Evolutionary conservation across 768 basidiomycete genomes (phyloP).

Genomic region (Mycena belliarum): DNA sequence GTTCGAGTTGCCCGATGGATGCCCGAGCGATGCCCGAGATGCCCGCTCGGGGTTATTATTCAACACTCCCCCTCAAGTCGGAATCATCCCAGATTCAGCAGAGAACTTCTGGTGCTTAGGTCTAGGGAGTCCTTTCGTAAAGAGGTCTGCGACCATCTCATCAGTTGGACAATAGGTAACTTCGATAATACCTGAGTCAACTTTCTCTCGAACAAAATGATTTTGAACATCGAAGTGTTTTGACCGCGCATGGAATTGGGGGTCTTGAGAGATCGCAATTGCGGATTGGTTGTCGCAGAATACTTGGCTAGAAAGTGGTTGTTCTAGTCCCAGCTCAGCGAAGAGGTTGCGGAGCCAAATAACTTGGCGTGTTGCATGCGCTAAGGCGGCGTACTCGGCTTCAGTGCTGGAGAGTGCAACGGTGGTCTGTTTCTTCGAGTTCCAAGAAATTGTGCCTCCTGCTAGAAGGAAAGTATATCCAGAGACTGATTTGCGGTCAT

Average conservation of each 20-base stretch:
- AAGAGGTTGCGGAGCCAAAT: conserved; percentile 24
- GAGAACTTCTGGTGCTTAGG: conserved; percentile 4
- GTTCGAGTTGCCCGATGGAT: neutral
- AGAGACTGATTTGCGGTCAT: conserved; percentile 16
- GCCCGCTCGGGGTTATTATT: neutral
- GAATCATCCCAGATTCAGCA: conserved; percentile 1
- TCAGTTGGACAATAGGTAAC: conserved; percentile 5
- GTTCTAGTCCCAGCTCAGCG: conserved; percentile 3
- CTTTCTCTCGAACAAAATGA: conserved; percentile 10
- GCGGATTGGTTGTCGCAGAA: conserved; percentile 3
- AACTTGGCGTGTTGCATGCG: conserved; percentile 20
- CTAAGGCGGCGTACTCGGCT: conserved; percentile 33
- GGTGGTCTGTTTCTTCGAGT: conserved; percentile 27
- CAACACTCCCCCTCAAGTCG: conserved; percentile 7
- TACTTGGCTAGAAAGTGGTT: neutral
- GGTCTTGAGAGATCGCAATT: conserved; percentile 1
- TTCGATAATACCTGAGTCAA: neutral
- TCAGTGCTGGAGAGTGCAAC: conserved; percentile 32
- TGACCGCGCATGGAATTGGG: conserved; percentile 1
- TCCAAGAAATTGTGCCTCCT: conserved; percentile 29
- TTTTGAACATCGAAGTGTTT: conserved; percentile 9
- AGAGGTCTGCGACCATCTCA: conserved; percentile 5
- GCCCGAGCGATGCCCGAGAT: neutral
- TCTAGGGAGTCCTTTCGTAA: conserved; percentile 1
- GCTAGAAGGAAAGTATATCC: conserved; percentile 23